A percentile compares a stretch with the other conserved stretches of the same genome.
phyloP scores from a whole-genome alignment of 768 basidiomycete genomes.

The Trametes coccinea region DNA sequence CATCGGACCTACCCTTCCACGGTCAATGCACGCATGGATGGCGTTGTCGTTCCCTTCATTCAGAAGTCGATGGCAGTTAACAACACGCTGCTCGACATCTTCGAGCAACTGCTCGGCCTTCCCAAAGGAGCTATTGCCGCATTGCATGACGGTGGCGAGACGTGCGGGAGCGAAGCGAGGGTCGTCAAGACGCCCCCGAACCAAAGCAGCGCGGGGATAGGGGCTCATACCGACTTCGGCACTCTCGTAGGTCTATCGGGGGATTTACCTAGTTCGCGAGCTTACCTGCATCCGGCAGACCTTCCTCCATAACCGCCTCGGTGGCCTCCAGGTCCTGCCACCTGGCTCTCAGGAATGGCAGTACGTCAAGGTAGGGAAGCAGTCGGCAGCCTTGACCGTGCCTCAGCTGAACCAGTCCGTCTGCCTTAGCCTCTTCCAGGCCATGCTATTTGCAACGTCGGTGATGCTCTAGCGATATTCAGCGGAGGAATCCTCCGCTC shows the following conservation, averaged over 20 bases:
- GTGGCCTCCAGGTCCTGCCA: slow-evolving; percentile 45
- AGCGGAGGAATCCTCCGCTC: slow-evolving; percentile 48
- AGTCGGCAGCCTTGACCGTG: neutral
- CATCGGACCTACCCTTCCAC: slow-evolving; percentile 59
- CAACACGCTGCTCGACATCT: slow-evolving; percentile 50
- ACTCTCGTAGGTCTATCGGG: slow-evolving; percentile 48
- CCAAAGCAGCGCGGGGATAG: slow-evolving; percentile 41
- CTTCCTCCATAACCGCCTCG: slow-evolving; percentile 44
- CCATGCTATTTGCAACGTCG: slow-evolving; percentile 47
- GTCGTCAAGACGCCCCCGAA: slow-evolving; percentile 48
- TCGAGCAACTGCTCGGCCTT: slow-evolving; percentile 57
- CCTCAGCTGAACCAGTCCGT: slow-evolving; percentile 2
- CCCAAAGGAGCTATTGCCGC: slow-evolving; percentile 46
- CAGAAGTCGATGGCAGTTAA: slow-evolving; percentile 59
- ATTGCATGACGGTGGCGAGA: slow-evolving; percentile 46
- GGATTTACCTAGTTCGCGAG: slow-evolving; percentile 8
- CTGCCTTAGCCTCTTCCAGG: slow-evolving; percentile 42
- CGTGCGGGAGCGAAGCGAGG: slow-evolving; percentile 59
- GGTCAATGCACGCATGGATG: slow-evolving; percentile 50
- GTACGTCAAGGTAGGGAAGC: slow-evolving; percentile 40
- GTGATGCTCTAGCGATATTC: slow-evolving; percentile 46
- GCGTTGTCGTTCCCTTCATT: slow-evolving; percentile 54
- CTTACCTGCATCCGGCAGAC: slow-evolving; percentile 27
- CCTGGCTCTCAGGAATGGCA: slow-evolving; percentile 42
- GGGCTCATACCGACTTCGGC: slow-evolving; percentile 75